Evolutionary conservation across 331 rosid genomes (phyloP), one percentile per base, ranked within the genome.

Genomic region (Rosa hybrid): DNA sequence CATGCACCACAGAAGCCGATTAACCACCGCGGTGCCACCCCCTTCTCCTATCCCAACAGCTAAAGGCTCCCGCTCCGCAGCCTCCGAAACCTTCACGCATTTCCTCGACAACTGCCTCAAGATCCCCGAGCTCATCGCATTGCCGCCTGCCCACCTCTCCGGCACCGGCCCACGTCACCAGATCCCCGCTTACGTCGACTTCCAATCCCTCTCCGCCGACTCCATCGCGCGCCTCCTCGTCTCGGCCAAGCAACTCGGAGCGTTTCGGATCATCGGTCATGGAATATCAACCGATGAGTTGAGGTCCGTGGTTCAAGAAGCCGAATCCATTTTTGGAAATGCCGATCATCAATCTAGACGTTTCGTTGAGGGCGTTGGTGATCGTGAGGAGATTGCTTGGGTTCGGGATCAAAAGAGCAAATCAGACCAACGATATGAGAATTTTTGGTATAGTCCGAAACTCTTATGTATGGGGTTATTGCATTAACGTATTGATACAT

Each of bases 11-110:
- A 53, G 59, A 9, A 81, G 78, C 77, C 77, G 56, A 2, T 44
- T 64, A 14, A 34, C 73, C 49, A 53, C 75, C 1, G 78, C 77
- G 41, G 86, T 74, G 27, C 92, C 92, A 12, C 87, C 90, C 8
- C 99, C 97, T 0, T 90, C 98, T 3, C 98, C 97, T 44, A 88
- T 95, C 75, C 98, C 97, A 0, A 93, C 90, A 0, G 97, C 59
- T 1, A 84, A 75, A 67, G 99, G 98, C 6, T 83, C 93, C 0
- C 96, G 99, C 27, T 93, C 93, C 13, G 94, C 97, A 3, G 87
- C 91, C 67, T 83, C 88, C 60, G 88, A 88, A 8, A 72, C 64
- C 78, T 88, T 95, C 86, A 62, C 80, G 59, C 60, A 81, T 21
- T 93, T 79, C 77, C 94, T 93, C 18, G 91, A 92, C 34, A 75